Evolutionary conservation across 2,329 filamentous ascomycete genomes (phyloP).

Genomic region (Pseudocercospora pini-densiflorae): DNA sequence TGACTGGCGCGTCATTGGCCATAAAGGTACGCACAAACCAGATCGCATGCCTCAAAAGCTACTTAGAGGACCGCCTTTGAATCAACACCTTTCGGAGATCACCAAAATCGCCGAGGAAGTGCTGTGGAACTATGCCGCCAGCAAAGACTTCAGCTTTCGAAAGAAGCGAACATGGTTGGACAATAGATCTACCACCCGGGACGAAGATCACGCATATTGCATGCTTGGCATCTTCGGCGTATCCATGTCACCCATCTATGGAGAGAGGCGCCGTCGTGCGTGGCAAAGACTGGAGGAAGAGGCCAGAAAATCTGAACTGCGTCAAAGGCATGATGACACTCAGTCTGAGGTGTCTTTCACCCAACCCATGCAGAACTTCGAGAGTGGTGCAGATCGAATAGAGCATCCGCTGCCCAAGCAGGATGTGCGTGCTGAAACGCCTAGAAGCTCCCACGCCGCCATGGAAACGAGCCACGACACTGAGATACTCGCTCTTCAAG

Average conservation of each 20-base stretch:
- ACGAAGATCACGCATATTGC: conserved; percentile 26
- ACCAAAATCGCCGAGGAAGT: conserved; percentile 20
- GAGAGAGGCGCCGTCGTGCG: conserved; percentile 19
- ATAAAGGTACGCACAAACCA: conserved; percentile 11
- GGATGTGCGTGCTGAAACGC: no score
- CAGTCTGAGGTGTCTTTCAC: background rate
- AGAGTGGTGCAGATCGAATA: background rate
- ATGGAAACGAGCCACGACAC: no score
- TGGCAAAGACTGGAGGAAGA: conserved; percentile 15
- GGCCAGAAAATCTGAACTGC: background rate
- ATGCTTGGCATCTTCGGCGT: conserved; percentile 26
- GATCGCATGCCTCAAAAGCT: background rate
- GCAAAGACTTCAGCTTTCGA: conserved; percentile 2
- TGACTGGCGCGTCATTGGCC: conserved; percentile 17
- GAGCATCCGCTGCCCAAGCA: no score
- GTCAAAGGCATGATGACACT: background rate
- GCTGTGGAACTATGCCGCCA: conserved; percentile 16
- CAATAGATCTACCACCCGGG: conserved; percentile 13
- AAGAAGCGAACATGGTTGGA: conserved; percentile 23
- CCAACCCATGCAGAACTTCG: no score
- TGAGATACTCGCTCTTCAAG: no score
- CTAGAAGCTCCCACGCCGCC: no score
- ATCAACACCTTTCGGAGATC: conserved; percentile 7
- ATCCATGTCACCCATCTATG: conserved; percentile 18
- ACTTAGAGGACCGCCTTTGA: background rate